Conservation (phyloP, 495 filamentous ascomycete species). For the Podospora bellae-mahoneyi region DNA sequence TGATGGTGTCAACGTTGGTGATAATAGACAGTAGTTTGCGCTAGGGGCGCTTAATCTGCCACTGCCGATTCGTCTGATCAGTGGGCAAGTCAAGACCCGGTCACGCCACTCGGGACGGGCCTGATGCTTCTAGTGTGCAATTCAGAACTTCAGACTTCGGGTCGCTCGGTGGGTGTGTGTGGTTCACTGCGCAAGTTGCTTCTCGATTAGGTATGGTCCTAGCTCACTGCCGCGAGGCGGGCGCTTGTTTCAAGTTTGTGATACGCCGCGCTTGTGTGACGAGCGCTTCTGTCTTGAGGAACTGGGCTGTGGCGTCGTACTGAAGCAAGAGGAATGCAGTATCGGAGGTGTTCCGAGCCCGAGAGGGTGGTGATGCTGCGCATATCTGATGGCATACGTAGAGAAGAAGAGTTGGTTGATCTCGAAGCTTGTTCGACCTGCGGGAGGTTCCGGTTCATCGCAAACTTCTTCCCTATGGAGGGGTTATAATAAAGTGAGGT, state of each 20-base stretch:
- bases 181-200: neutral
- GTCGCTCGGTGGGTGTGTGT: neutral
- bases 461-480: neutral
- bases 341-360: neutral
- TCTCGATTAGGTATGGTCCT: constrained; percentile 1
- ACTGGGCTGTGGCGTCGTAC: constrained; percentile 5
- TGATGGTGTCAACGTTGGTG: neutral
- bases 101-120: constrained; percentile 5
- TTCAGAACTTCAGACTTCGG: neutral
- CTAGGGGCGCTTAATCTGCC: constrained; percentile 20
- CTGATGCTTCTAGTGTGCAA: neutral
- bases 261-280: constrained; percentile 8
- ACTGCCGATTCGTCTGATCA: constrained; percentile 25
- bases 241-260: constrained; percentile 13
- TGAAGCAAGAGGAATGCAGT: neutral
- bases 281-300: neutral
- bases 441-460: neutral
- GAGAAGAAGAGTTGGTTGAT: too few relatives aligned
- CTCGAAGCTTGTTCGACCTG: neutral
- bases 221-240: constrained; percentile 6
- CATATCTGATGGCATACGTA: neutral
- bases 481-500: neutral
- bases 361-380: neutral
- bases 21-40: neutral
- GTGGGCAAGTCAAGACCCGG: neutral